These are phyloP conservation scores for Starmera pachycereana DNA, from an alignment of 805 yeast species.

Conservation along the genomic window DNA sequence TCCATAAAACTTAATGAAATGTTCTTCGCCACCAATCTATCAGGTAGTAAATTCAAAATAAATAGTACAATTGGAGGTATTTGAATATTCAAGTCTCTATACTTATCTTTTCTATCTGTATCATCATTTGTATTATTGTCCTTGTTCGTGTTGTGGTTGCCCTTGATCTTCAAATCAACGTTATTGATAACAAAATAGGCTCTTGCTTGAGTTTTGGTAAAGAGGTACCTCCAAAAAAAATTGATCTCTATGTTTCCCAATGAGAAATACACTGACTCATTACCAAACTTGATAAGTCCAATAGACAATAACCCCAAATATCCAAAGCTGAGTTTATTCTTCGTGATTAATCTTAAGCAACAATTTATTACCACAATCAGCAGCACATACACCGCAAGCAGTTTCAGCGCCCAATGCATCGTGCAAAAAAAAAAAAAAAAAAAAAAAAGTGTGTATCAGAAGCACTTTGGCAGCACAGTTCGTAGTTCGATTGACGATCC, in stretches of 20 bases:
- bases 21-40: background rate
- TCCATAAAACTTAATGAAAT: background rate
- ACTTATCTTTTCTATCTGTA: no score
- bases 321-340: background rate
- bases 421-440: no score
- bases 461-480: no score
- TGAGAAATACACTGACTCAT: background rate
- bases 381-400: no score
- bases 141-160: background rate
- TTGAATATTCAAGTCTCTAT: background rate
- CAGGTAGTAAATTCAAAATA: background rate
- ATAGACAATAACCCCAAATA: background rate
- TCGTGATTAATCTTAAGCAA: no score
- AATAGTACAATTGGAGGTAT: background rate
- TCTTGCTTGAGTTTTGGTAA: background rate
- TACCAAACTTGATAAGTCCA: background rate
- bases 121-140: no score
- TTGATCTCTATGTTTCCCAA: background rate
- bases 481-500: no score
- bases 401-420: no score
- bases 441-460: no score
- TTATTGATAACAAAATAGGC: background rate
- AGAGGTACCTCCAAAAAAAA: background rate
- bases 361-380: no score
- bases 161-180: background rate